Evolutionary conservation across 2,329 filamentous ascomycete genomes (phyloP).

Genomic region (Fusarium cicatricum): DNA sequence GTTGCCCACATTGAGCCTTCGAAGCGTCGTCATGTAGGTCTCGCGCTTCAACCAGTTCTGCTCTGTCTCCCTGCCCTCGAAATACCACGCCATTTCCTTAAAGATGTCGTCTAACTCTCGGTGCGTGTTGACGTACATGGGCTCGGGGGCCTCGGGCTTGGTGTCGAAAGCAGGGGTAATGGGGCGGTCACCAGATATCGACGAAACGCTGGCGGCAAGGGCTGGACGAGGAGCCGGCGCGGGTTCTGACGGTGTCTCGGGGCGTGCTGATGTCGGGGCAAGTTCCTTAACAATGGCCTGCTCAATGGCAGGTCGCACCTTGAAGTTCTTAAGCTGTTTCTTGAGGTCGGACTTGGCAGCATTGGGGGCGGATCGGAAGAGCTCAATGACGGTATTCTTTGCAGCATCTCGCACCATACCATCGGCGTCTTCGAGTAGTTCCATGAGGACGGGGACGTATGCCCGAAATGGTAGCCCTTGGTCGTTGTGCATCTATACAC

Average conservation of each 20-base stretch:
- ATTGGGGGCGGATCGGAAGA: conserved; percentile 84
- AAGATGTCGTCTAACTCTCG: conserved; percentile 90
- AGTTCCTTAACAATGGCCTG: conserved; percentile 81
- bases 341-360: conserved; percentile 89
- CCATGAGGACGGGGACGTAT: conserved; percentile 85
- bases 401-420: conserved; percentile 85
- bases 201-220: conserved; percentile 62
- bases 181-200: conserved; percentile 59
- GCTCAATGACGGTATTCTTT: conserved; percentile 82
- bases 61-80: conserved; percentile 89
- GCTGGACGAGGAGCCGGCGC: conserved; percentile 50
- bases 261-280: conserved; percentile 57
- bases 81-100: conserved; percentile 79
- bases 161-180: conserved; percentile 70
- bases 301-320: conserved; percentile 87
- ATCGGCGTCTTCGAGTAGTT: conserved; percentile 89
- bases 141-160: conserved; percentile 76
- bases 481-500: conserved; percentile 77
- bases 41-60: conserved; percentile 91
- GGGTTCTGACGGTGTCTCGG: conserved; percentile 53
- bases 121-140: conserved; percentile 82
- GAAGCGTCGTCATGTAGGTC: conserved; percentile 78
- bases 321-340: conserved; percentile 82
- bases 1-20: conserved; percentile 84
- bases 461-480: conserved; percentile 80